Evolutionary conservation across 495 filamentous ascomycete species (phyloP), one percentile per base, ranked within the genome.

Genomic region (Daldinia concentrica): DNA sequence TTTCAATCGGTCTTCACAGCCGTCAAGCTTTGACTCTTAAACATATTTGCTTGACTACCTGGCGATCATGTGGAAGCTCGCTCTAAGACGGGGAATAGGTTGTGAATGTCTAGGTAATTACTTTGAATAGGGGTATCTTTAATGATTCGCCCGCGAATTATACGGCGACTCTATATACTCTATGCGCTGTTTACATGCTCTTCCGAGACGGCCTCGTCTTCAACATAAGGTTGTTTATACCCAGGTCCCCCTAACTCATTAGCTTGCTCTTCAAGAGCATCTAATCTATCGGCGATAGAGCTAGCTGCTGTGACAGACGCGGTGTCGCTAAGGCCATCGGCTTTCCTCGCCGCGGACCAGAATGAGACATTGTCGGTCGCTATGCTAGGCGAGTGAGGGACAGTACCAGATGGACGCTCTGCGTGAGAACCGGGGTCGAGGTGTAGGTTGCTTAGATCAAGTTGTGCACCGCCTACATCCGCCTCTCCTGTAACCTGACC

Each of bases 251-350:
- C 22, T 2, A 36, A 22, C n/a, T 58, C 70, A 17, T 27, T 34
- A 27, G 5, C 30, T 12, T 36, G 8, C 29, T 69, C 70, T 17
- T 73, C 70, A 1, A 73, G 52, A 55, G 41, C 61, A 6, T 70
- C 71, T 5, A 70, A 41, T 54, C 68, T 58, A 9, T 64, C 66
- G 1, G 45, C 57, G 32, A 76, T 59, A 3, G 73, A 76, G 17
- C 72, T 77, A 8, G 75, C 73, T 24, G 63, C 75, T 19, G 75
- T 68, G 56, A 77, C 72, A 27, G 75, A 77, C 6, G 69, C 69
- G 8, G 59, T 64, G 19, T 77, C 75, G 19, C 59, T 64, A 9
- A 64, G 39, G 15, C 50, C 63, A 5, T 72, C 69, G 22, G 37
- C 45, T 57, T 73, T 77, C 58, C 64, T 72, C 32, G 64, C 63